Evolutionary conservation across 768 basidiomycete genomes (phyloP), one percentile per base, ranked within the genome.

Genomic region (Boletellus emodensis): DNA sequence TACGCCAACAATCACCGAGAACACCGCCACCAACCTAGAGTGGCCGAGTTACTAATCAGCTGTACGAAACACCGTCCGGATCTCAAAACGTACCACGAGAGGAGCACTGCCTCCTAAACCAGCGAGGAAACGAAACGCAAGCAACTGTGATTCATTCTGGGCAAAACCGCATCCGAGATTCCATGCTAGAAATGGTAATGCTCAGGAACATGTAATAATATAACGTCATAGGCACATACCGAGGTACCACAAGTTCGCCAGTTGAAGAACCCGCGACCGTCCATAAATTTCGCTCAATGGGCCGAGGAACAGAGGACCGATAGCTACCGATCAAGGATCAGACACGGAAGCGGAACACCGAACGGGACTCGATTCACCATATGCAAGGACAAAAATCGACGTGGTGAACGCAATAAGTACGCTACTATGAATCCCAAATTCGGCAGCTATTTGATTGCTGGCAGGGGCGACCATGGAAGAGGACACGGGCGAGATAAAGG

Each of bases 401-500:
- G 78, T 81, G 24, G 75, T 78, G 67, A 90, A 76, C 1, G 79
- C 79, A 17, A 79, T 67, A 4, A 80, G 46, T 1, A 71, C 75
- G 2, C 57, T 52, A 58, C 62, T 81, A 9, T 75, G 80, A 24
- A 88, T 75, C 1, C 78, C 73, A 53, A 90, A 83, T 17, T 80
- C 64, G 3, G 61, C 50, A 3, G 72, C 82, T 0, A 90, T 57
- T 46, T 80, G 74, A 4, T 55, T 52, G 0, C 74, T 69, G 0
- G 86, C 87, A 0, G 87, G 87, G 0, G 88, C 83, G 1, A 88
- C 71, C 81, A 87, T 87, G 4, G 85, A 79, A 4, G 88, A 90
- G 0, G 86, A 81, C 0, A 89, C 72, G 0, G 86, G 84, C 7
- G 72, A 74, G 33, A 87, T 84, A 60, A 87, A 84, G 0, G 85